Evolutionary conservation across 2,329 filamentous ascomycete genomes (phyloP).

Genomic region (Xylaria sp.): DNA sequence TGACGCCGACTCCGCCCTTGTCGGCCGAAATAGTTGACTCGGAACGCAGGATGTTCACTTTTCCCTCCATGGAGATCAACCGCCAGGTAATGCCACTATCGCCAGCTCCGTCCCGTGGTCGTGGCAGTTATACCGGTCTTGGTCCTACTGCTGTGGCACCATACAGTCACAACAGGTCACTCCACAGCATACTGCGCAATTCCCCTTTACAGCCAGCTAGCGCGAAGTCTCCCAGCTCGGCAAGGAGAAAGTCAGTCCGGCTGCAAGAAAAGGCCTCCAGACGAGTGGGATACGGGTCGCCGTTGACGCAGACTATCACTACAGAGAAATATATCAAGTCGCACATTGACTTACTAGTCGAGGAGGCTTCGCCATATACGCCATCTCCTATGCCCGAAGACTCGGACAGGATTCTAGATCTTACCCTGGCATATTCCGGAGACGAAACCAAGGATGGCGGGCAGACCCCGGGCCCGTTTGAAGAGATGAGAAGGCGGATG

Average conservation of each 20-base stretch:
- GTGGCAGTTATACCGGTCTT: slow-evolving; percentile 51
- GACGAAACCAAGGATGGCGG: slow-evolving; percentile 70
- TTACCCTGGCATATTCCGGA: slow-evolving; percentile 62
- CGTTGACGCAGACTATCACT: slow-evolving; percentile 71
- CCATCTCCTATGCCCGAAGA: slow-evolving; percentile 52
- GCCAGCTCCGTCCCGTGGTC: slow-evolving; percentile 54
- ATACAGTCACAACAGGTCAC: slow-evolving; percentile 67
- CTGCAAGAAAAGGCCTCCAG: slow-evolving; percentile 65
- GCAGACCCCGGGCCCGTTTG: slow-evolving; percentile 71
- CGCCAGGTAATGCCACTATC: slow-evolving; percentile 46
- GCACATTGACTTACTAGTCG: slow-evolving; percentile 70
- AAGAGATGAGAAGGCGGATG: slow-evolving; percentile 70
- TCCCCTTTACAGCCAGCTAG: slow-evolving; percentile 68
- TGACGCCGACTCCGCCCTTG: slow-evolving; percentile 69
- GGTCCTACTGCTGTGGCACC: slow-evolving; percentile 55
- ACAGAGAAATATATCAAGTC: slow-evolving; percentile 71
- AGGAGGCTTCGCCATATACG: slow-evolving; percentile 65
- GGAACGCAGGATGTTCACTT: slow-evolving; percentile 58
- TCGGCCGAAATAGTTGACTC: slow-evolving; percentile 64
- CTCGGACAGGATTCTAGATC: slow-evolving; percentile 59
- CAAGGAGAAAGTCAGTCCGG: slow-evolving; percentile 64
- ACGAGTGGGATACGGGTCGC: slow-evolving; percentile 71
- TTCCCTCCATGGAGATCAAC: slow-evolving; percentile 53
- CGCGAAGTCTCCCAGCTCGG: slow-evolving; percentile 63
- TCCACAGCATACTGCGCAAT: slow-evolving; percentile 74